Percentiles rank a stretch among this genome's conserved stretches.
phyloP scores from a whole-genome alignment of 2,329 filamentous ascomycete species.

The Lachnellula suecica region DNA sequence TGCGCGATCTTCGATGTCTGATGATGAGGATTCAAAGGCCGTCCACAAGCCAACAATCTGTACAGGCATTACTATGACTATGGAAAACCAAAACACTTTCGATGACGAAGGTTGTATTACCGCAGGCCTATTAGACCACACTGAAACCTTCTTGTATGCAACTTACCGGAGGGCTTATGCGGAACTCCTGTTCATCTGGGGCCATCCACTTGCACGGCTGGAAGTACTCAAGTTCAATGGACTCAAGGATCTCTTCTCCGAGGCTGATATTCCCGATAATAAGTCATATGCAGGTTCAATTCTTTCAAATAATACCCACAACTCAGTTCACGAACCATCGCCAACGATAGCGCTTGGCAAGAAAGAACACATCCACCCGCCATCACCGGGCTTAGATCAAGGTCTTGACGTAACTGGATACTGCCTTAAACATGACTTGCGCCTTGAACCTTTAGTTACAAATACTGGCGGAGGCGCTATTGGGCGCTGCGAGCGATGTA shows the following conservation, averaged over 20 bases:
- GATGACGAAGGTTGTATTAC: slow-evolving; percentile 68
- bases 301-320: slow-evolving; percentile 26
- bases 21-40: slow-evolving; percentile 26
- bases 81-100: slow-evolving; percentile 64
- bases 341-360: slow-evolving; percentile 54
- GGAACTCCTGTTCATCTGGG: slow-evolving; percentile 68
- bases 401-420: slow-evolving; percentile 64
- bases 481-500: slow-evolving; percentile 50
- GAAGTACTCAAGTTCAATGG: slow-evolving; percentile 71
- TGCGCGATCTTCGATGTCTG: slow-evolving; percentile 28
- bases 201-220: slow-evolving; percentile 58
- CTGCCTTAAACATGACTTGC: slow-evolving; percentile 61
- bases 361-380: slow-evolving; percentile 48
- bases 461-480: slow-evolving; percentile 42
- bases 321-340: slow-evolving; percentile 35
- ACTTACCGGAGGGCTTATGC: slow-evolving; percentile 65
- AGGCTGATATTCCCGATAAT: slow-evolving; percentile 28
- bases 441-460: slow-evolving; percentile 55
- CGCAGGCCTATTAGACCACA: slow-evolving; percentile 54
- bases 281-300: slow-evolving; percentile 28
- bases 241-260: slow-evolving; percentile 47
- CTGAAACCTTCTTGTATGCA: slow-evolving; percentile 48
- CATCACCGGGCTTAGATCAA: slow-evolving; percentile 47
- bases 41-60: slow-evolving; percentile 23
- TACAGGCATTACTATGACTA: slow-evolving; percentile 40